A percentile compares a stretch with the other conserved stretches of the same genome.
Evolutionary conservation across 257 asterid genomes (phyloP).

Genomic region (Przewalskia tangutica): DNA sequence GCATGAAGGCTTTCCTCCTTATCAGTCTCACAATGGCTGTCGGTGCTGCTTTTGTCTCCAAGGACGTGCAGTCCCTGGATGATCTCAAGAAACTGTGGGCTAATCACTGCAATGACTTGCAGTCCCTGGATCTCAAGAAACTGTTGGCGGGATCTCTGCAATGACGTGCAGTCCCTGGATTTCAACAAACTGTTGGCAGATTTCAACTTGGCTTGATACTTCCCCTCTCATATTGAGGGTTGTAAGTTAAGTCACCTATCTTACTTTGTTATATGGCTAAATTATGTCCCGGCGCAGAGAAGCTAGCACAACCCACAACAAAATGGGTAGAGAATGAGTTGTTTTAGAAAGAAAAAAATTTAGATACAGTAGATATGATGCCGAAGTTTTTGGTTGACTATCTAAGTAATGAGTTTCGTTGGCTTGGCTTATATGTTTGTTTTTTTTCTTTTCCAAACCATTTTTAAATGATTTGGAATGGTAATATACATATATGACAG

Average conservation of each 20-base stretch:
- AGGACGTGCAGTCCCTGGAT: constrained; percentile 16
- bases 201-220: constrained; percentile 13
- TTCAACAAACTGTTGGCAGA: constrained; percentile 17
- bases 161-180: constrained; percentile 16
- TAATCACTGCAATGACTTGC: background rate
- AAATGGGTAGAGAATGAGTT: constrained; percentile 19
- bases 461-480: background rate
- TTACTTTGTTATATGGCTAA: constrained; percentile 16
- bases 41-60: constrained; percentile 31
- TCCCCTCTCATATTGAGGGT: background rate
- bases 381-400: background rate
- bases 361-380: background rate
- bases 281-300: constrained; percentile 19
- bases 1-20: constrained; percentile 31
- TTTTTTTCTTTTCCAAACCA: background rate
- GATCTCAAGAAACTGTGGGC: constrained; percentile 19
- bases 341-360: background rate
- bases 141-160: constrained; percentile 7
- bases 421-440: background rate
- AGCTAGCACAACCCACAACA: constrained; percentile 15
- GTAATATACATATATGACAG: background rate
- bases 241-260: constrained; percentile 9
- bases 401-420: background rate
- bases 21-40: constrained; percentile 29
- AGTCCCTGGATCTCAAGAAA: constrained; percentile 22